Percentiles rank a stretch among this genome's conserved stretches.
Evolutionary conservation across 1,284 basidiomycete species (phyloP).

Genomic region (Pulchroboletus neoregius): DNA sequence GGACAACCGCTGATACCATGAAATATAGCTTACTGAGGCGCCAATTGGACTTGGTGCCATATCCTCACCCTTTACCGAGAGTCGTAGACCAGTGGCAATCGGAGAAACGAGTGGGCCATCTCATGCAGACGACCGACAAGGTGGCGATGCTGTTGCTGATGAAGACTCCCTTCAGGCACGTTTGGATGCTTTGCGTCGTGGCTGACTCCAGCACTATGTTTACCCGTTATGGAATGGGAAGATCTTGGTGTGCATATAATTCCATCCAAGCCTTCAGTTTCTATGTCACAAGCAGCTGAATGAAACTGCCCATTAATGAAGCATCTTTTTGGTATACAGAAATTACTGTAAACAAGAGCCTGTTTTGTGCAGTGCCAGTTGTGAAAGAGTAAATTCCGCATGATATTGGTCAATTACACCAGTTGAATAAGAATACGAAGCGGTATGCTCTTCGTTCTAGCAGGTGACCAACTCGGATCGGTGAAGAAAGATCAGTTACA

Average conservation of each 20-base stretch:
- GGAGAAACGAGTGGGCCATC: slow-evolving; percentile 56
- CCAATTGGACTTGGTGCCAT: slow-evolving; percentile 65
- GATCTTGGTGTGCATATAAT: slow-evolving; percentile 4
- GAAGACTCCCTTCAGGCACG: slow-evolving; percentile 88
- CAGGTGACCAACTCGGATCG: not conserved
- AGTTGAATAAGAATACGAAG: not conserved
- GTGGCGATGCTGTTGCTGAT: slow-evolving; percentile 53
- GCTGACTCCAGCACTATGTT: slow-evolving; percentile 33
- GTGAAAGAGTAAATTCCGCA: not conserved
- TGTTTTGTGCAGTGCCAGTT: not conserved
- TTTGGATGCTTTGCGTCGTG: slow-evolving; percentile 74
- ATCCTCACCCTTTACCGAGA: slow-evolving; percentile 59
- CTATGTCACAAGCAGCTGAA: not conserved
- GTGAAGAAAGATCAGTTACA: not conserved
- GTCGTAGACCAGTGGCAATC: slow-evolving; percentile 75
- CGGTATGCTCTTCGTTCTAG: not conserved
- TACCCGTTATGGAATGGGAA: slow-evolving; percentile 4
- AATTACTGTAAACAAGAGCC: not conserved
- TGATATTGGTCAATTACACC: not conserved
- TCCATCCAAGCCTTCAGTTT: not conserved
- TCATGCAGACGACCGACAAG: slow-evolving; percentile 33
- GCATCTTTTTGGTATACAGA: not conserved
- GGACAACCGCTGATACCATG: slow-evolving; percentile 7
- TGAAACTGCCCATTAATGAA: not conserved
- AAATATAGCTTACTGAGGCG: slow-evolving; percentile 71